Percentiles rank a stretch among this genome's conserved stretches.
Evolutionary conservation across 78 protist genomes (phyloP).

Genomic region (Guillardia theta): DNA sequence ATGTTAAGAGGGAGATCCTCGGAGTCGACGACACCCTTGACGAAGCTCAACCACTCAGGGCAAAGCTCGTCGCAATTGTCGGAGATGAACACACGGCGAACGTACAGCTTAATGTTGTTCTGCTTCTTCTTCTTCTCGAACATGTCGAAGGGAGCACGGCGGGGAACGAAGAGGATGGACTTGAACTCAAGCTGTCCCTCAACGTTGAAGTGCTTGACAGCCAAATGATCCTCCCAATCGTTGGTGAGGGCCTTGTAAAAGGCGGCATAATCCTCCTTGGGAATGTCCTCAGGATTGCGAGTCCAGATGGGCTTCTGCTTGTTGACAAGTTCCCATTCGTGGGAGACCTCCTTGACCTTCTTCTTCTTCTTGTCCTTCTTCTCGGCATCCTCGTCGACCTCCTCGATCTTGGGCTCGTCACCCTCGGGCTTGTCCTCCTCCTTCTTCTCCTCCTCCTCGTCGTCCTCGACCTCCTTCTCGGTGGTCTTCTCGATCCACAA

Average conservation of each 20-base stretch:
- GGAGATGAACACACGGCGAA: constrained; percentile 98
- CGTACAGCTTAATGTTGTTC: constrained; percentile 99
- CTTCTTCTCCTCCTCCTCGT: constrained; percentile 80
- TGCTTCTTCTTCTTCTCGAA: constrained; percentile 95
- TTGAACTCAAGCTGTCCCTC: constrained; percentile 98
- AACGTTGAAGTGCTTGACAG: constrained; percentile 98
- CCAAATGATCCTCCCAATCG: constrained; percentile 99
- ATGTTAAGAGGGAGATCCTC: constrained; percentile 99
- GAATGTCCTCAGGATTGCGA: constrained; percentile 91
- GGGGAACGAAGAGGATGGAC: constrained; percentile 96
- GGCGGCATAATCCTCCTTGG: constrained; percentile 98
- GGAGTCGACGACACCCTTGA: constrained; percentile 98
- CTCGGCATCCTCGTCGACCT: constrained; percentile 62
- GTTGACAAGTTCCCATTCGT: constrained; percentile 96
- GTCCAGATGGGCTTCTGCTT: constrained; percentile 99
- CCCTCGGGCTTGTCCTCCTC: constrained; percentile 65
- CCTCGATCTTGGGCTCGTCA: constrained; percentile 71
- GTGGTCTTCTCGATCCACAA: constrained; percentile 85
- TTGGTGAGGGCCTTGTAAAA: constrained; percentile 98
- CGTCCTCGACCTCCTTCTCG: constrained; percentile 83
- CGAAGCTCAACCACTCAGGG: constrained; percentile 98
- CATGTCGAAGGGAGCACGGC: constrained; percentile 98
- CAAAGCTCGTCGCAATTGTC: constrained; percentile 98
- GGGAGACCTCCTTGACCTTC: constrained; percentile 85
- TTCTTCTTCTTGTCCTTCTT: constrained; percentile 73